Evolutionary conservation across 768 basidiomycete genomes (phyloP).

Genomic region (Tricholoma sp.): DNA sequence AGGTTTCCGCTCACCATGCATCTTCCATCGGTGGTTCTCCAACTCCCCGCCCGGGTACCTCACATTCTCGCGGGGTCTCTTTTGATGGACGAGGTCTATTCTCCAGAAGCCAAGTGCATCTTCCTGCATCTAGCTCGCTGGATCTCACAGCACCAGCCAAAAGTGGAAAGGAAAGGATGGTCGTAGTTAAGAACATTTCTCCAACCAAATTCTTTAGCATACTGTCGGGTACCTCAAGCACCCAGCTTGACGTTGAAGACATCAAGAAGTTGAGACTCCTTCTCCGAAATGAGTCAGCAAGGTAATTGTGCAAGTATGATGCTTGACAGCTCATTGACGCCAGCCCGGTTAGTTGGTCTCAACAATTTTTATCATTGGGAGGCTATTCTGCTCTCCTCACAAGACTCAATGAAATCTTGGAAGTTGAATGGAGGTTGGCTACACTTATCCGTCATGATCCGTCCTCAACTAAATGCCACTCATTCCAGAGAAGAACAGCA

Average conservation of each 20-base stretch:
- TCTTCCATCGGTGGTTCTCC: slow-evolving; percentile 30
- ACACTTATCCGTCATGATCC: background rate
- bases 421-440: slow-evolving; percentile 92
- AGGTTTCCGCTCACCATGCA: slow-evolving; percentile 36
- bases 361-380: slow-evolving; percentile 75
- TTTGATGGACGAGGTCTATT: slow-evolving; percentile 49
- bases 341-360: slow-evolving; percentile 66
- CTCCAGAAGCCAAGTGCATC: slow-evolving; percentile 48
- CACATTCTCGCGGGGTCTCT: slow-evolving; percentile 57
- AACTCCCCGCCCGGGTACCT: slow-evolving; percentile 35
- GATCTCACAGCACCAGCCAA: slow-evolving; percentile 37
- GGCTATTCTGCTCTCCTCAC: slow-evolving; percentile 85
- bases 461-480: slow-evolving; percentile 5
- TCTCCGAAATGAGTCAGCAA: slow-evolving; percentile 87
- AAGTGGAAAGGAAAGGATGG: slow-evolving; percentile 47
- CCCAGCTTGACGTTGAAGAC: slow-evolving; percentile 75
- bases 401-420: slow-evolving; percentile 84
- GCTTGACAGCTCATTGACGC: background rate
- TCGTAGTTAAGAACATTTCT: slow-evolving; percentile 45
- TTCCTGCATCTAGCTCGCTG: slow-evolving; percentile 36
- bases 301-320: slow-evolving; percentile 34
- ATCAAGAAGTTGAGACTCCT: slow-evolving; percentile 85
- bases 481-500: slow-evolving; percentile 89
- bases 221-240: slow-evolving; percentile 63
- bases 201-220: slow-evolving; percentile 66